Evolutionary conservation across 495 filamentous ascomycete species (phyloP).

Genomic region (Hyphodiscus hymeniophilus): DNA sequence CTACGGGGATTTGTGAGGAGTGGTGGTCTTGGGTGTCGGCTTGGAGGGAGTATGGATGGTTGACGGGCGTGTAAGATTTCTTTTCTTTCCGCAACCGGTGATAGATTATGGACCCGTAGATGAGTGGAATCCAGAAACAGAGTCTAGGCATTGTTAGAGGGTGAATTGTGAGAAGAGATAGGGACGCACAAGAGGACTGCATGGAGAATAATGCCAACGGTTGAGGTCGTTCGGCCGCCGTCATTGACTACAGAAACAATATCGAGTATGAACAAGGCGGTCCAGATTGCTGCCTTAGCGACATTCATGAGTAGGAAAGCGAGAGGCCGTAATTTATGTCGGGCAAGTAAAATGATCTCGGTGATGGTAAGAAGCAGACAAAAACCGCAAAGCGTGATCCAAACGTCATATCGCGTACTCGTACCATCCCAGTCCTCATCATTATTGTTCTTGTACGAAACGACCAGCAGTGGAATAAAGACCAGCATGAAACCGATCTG

Average conservation of each 20-base stretch:
- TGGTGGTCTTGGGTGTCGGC: background rate
- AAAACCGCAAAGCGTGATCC: conserved; percentile 12
- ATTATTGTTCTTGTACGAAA: background rate
- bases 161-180: background rate
- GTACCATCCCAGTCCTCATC: background rate
- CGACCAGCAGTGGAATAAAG: conserved; percentile 13
- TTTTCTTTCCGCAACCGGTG: conserved; percentile 23
- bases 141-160: conserved; percentile 11
- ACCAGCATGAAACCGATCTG: conserved; percentile 20
- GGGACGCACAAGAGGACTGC: conserved; percentile 18
- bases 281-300: conserved; percentile 26
- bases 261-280: conserved; percentile 18
- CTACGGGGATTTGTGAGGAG: background rate
- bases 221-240: background rate
- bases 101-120: conserved; percentile 28
- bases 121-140: conserved; percentile 25
- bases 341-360: conserved; percentile 25
- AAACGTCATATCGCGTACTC: background rate
- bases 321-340: conserved; percentile 23
- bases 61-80: conserved; percentile 15
- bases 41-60: background rate
- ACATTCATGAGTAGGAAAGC: conserved; percentile 24
- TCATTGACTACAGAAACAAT: conserved; percentile 10
- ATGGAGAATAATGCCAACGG: conserved; percentile 7
- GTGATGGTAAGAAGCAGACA: conserved; percentile 23